Evolutionary conservation across 1,284 basidiomycete species (phyloP), one percentile per base, ranked within the genome.

Genomic region (Microbotryum saponariae): DNA sequence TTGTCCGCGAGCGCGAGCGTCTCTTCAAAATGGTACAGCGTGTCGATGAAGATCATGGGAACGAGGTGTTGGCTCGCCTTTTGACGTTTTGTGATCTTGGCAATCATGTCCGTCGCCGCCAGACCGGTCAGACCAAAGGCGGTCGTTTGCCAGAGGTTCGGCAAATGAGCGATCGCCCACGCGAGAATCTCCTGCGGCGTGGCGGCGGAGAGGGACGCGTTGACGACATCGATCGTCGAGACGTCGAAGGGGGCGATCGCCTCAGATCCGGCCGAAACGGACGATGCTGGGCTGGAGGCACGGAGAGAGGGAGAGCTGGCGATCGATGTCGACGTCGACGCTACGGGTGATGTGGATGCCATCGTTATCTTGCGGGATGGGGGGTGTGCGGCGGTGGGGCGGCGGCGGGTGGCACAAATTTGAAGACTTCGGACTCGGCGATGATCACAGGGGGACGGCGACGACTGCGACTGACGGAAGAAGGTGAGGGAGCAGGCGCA

Each of bases 1-100:
- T 85, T 84, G 59, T 87, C 82, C 3, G 93, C 87, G 50, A 98
- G 83, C 66, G 87, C 84, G 69, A 94, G 84, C 6, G 94, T 98
- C 78, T 97, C 91, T 3, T 82, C 79, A 77, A 98, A 97, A 79
- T 98, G 96, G 76, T 97, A 93, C 12, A 98, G 82, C 0, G 94
- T 97, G 79, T 98, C 94, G 74, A 96, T 78, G 78, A 97, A 96
- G 77, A 96, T 91, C 42, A 80, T 68, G 2, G 78, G 78, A 18
- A 80, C 77, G 45, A 77, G 72, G 69, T 79, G 78, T 42, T 42
- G 37, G 37, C 37, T 42, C 21, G 61, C 47, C 23, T 59, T 46
- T 47, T 61, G 60, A 18, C 61, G 44, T 14, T 74, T 75, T 5
- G 76, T 78, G 65, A 93, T 80, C 75, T 89, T 89, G 50, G 87